These are phyloP conservation scores for Phytophthora niederhauseri DNA, from an alignment of 352 stramenopile species.

Conservation along the genomic window DNA sequence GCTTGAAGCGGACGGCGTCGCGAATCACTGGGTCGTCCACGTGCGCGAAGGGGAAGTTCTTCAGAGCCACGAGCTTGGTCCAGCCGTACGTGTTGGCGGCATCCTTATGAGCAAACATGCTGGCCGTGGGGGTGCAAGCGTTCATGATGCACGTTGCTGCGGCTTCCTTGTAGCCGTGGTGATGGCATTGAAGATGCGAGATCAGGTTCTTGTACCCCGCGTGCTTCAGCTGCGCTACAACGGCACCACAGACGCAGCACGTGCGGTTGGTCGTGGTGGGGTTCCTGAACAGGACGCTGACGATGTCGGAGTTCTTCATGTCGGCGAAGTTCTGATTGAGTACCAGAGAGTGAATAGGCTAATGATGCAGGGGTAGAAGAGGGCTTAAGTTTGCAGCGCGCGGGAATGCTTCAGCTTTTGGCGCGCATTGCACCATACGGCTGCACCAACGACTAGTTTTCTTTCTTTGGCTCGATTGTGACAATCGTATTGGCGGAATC, in stretches of 20 bases:
- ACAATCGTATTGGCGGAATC: background rate
- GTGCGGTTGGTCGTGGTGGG: background rate
- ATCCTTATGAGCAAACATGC: constrained; percentile 11
- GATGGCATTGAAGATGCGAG: background rate
- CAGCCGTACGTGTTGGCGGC: constrained; percentile 11
- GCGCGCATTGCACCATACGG: background rate
- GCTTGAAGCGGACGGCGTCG: constrained; percentile 2
- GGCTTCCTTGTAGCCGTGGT: background rate
- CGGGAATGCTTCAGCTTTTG: background rate
- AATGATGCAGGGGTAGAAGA: background rate
- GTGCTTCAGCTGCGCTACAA: background rate
- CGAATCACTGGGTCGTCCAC: constrained; percentile 7
- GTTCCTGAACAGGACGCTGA: constrained; percentile 1
- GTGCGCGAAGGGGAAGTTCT: constrained; percentile 9
- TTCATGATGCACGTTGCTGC: constrained; percentile 8
- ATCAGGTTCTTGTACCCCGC: constrained; percentile 9
- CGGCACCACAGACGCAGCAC: background rate
- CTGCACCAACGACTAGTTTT: background rate
- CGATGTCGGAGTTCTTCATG: constrained; percentile 1
- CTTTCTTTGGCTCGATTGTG: background rate
- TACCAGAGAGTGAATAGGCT: no score
- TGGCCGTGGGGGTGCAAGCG: background rate
- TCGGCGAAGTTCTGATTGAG: no score
- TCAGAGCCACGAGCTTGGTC: constrained; percentile 3
- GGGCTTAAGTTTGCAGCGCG: background rate